Conservation (phyloP, 495 filamentous ascomycete genomes). For the Penicillium pancosmium region DNA sequence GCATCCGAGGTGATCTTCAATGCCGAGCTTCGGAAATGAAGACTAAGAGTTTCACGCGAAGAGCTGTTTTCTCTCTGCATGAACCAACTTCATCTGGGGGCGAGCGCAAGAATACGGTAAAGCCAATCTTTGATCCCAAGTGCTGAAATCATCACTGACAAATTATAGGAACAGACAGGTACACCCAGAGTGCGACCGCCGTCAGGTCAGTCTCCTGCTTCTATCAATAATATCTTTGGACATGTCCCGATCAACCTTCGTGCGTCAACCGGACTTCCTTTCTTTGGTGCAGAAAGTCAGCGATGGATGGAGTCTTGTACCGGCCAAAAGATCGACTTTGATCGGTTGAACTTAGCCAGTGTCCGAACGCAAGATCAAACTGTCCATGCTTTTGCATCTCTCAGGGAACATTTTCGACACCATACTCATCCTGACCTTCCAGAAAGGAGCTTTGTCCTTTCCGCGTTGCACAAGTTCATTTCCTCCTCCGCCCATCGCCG, state of each 20-base stretch:
- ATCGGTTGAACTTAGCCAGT: neutral
- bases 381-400: neutral
- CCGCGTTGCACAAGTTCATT: neutral
- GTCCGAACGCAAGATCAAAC: neutral
- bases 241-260: constrained; percentile 1
- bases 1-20: neutral
- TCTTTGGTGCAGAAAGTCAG: neutral
- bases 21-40: neutral
- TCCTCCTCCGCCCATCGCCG: neutral
- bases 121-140: neutral
- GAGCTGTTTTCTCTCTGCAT: neutral
- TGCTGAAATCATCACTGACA: neutral
- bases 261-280: neutral
- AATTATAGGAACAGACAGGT: neutral
- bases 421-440: neutral
- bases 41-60: neutral
- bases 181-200: neutral
- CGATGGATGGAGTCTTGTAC: neutral
- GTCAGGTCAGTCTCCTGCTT: neutral
- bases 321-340: neutral
- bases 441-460: neutral
- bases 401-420: neutral
- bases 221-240: neutral
- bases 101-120: neutral
- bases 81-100: neutral